Evolutionary conservation across 441 rosid genomes (phyloP).

Genomic region (Jatropha podagrica): DNA sequence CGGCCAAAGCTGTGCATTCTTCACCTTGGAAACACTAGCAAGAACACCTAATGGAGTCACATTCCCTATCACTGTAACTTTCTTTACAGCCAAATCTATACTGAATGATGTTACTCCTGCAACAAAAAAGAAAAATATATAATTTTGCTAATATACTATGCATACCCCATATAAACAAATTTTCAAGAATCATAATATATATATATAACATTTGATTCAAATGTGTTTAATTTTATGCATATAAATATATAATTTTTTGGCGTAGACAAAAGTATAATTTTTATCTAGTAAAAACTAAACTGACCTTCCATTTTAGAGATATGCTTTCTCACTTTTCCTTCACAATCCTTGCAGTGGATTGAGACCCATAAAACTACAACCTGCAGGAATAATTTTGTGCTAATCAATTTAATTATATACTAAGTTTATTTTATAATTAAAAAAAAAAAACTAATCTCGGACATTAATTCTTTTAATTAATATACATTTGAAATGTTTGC

Average conservation of each 20-base stretch:
- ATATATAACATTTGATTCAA: too few relatives aligned
- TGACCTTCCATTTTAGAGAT: constrained; percentile 94
- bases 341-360: constrained; percentile 96
- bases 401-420: background rate
- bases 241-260: background rate
- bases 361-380: constrained; percentile 90
- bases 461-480: too few relatives aligned
- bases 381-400: constrained; percentile 32
- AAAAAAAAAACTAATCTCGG: too few relatives aligned
- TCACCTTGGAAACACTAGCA: constrained; percentile 71
- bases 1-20: constrained; percentile 89
- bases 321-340: constrained; percentile 88
- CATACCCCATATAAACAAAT: background rate
- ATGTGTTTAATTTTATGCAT: background rate
- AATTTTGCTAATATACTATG: too few relatives aligned
- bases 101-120: constrained; percentile 88
- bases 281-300: background rate
- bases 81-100: constrained; percentile 77
- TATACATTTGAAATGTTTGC: too few relatives aligned
- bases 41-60: constrained; percentile 71
- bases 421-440: too few relatives aligned
- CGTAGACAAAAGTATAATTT: background rate
- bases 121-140: background rate
- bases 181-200: too few relatives aligned
- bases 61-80: constrained; percentile 78